These are phyloP conservation scores for Xanthoceras sorbifolium DNA, from an alignment of 345 rosid genomes.

Conservation along the genomic window DNA sequence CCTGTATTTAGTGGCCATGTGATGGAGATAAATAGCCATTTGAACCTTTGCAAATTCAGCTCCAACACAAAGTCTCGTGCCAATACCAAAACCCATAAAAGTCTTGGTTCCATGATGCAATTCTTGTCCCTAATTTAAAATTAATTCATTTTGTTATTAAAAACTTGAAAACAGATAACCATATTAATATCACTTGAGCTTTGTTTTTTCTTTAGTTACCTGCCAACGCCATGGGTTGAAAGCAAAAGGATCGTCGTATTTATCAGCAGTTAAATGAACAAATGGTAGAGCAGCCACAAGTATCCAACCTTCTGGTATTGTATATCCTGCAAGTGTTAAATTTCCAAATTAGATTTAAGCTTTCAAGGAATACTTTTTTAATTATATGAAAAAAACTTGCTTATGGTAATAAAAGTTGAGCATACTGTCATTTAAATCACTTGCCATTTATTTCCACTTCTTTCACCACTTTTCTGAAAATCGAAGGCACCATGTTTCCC, in stretches of 20 bases:
- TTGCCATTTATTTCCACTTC: constrained; percentile 38
- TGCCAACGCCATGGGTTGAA: constrained; percentile 60
- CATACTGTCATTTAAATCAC: no score
- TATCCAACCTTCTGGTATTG: constrained; percentile 49
- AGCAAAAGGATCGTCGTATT: constrained; percentile 33
- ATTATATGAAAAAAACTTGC: no score
- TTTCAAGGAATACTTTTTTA: no score
- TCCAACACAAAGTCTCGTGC: no score
- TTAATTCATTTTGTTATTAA: background rate
- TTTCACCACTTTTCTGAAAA: constrained; percentile 37
- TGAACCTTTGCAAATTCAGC: constrained; percentile 44
- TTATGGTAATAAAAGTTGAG: no score
- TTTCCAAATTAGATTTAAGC: no score
- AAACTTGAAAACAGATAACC: no score
- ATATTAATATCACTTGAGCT: background rate
- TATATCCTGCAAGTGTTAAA: constrained; percentile 33
- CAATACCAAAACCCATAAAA: no score
- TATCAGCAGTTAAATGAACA: constrained; percentile 31
- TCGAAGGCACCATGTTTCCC: constrained; percentile 37
- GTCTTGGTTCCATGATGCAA: constrained; percentile 32
- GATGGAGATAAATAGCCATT: constrained; percentile 35
- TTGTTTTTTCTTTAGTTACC: constrained; percentile 4
- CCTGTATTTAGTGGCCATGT: constrained; percentile 32
- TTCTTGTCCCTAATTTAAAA: constrained; percentile 27
- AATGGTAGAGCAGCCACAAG: constrained; percentile 32